A percentile compares a stretch with the other conserved stretches of the same genome.
Evolutionary conservation across 2,329 filamentous ascomycete genomes (phyloP).

Genomic region (Pseudocercospora cruenta): DNA sequence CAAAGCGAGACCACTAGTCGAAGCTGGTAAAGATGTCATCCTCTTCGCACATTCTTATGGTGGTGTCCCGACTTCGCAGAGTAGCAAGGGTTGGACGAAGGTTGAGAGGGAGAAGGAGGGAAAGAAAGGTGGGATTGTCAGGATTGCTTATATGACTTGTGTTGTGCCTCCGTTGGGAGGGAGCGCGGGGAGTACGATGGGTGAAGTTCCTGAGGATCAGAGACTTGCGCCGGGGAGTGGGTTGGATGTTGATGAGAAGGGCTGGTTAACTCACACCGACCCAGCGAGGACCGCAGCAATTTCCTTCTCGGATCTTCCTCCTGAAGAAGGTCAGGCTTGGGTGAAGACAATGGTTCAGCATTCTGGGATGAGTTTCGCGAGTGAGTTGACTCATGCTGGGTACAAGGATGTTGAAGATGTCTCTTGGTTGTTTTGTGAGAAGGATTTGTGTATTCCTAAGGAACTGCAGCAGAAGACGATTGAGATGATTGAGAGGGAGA

Average conservation of each 20-base stretch:
- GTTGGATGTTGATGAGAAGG: not conserved
- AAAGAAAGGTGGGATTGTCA: not conserved
- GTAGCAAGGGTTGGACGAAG: not conserved
- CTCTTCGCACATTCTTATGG: constrained; percentile 7
- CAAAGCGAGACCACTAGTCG: not conserved
- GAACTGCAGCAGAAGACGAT: constrained; percentile 1
- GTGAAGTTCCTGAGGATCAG: not conserved
- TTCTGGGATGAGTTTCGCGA: constrained; percentile 2
- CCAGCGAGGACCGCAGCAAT: not conserved
- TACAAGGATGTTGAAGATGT: constrained; percentile 7
- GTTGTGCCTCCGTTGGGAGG: not conserved
- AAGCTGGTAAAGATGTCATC: not conserved
- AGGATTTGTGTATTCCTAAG: constrained; percentile 8
- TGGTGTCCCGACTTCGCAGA: not conserved
- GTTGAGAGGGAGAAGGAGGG: not conserved
- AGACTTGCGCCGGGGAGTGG: not conserved
- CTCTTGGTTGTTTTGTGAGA: constrained; percentile 8
- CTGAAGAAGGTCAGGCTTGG: constrained; percentile 3
- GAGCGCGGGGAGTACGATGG: not conserved
- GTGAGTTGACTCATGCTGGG: constrained; percentile 10
- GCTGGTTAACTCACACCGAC: not conserved
- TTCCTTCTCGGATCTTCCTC: not conserved
- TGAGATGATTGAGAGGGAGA: constrained; percentile 6
- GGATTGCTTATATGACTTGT: constrained; percentile 4
- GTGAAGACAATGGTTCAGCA: constrained; percentile 6